phyloP scores from a whole-genome alignment of 2,329 filamentous ascomycete species.

The Cryphonectria radicalis region DNA sequence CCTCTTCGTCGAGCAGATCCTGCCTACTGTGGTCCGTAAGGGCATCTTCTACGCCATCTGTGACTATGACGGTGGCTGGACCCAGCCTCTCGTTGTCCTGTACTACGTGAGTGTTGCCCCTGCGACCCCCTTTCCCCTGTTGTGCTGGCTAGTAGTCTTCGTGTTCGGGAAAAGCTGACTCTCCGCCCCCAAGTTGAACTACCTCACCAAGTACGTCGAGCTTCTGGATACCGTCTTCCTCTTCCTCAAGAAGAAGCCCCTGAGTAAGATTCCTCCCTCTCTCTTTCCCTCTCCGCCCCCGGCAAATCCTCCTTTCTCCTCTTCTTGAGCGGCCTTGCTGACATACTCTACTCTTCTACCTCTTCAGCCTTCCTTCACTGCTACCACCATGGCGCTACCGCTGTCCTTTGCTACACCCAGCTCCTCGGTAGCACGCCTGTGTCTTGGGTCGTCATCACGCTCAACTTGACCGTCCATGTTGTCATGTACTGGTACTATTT shows the following conservation, averaged over 20 bases:
- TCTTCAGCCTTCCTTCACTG: constrained; percentile 87
- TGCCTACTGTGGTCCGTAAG: constrained; percentile 78
- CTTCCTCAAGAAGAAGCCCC: constrained; percentile 98
- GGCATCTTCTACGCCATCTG: constrained; percentile 93
- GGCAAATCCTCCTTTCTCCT: not conserved
- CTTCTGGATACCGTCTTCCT: constrained; percentile 94
- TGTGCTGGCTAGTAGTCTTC: not conserved
- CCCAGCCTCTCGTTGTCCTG: constrained; percentile 85
- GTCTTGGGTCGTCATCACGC: constrained; percentile 90
- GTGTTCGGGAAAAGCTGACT: constrained; percentile 42
- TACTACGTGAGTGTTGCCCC: constrained; percentile 79
- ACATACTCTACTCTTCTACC: constrained; percentile 28
- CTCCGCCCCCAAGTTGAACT: constrained; percentile 73
- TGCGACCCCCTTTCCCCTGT: not conserved
- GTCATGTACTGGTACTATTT: constrained; percentile 99
- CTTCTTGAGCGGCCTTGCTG: constrained; percentile 34
- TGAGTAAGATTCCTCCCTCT: constrained; percentile 61
- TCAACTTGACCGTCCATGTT: constrained; percentile 93
- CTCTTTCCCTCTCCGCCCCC: not conserved
- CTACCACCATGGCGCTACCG: constrained; percentile 97
- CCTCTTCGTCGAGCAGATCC: constrained; percentile 88
- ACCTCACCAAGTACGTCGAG: constrained; percentile 97
- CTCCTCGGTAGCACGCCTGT: constrained; percentile 90
- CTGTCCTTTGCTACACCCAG: constrained; percentile 97
- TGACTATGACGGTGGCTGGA: constrained; percentile 83